Evolutionary conservation across 768 basidiomycete genomes (phyloP).

Genomic region (Russula foetens): DNA sequence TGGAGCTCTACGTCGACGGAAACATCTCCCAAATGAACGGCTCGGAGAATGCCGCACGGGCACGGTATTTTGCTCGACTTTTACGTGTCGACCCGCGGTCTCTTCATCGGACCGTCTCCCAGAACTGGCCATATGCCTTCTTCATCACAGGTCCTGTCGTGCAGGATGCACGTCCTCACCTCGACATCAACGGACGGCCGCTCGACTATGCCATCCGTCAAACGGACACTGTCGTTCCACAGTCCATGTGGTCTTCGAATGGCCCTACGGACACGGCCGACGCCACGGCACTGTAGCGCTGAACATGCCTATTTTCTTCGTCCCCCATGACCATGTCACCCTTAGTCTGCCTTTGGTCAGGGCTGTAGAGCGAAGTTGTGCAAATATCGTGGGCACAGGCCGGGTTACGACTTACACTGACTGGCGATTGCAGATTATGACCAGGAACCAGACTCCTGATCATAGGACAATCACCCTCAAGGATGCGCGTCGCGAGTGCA

Average conservation of each 20-base stretch:
- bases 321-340: not conserved
- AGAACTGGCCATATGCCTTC: conserved; percentile 4
- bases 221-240: not conserved
- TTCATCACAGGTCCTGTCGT: not conserved
- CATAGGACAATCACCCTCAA: not conserved
- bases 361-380: not conserved
- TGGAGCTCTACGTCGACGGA: not conserved
- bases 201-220: not conserved
- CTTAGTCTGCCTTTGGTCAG: not conserved
- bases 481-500: not conserved
- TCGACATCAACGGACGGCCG: not conserved
- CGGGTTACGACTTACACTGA: not conserved
- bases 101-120: not conserved
- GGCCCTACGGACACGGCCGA: not conserved
- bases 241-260: not conserved
- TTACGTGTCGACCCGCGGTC: not conserved
- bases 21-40: conserved; percentile 1
- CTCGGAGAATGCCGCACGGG: not conserved
- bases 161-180: not conserved
- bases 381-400: not conserved
- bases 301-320: conserved; percentile 9
- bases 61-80: not conserved
- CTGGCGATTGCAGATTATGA: conserved; percentile 7
- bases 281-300: not conserved
- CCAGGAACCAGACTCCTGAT: not conserved